Evolutionary conservation across 108 stramenopile genomes (phyloP).

Genomic region (Bacterosira constricta): DNA sequence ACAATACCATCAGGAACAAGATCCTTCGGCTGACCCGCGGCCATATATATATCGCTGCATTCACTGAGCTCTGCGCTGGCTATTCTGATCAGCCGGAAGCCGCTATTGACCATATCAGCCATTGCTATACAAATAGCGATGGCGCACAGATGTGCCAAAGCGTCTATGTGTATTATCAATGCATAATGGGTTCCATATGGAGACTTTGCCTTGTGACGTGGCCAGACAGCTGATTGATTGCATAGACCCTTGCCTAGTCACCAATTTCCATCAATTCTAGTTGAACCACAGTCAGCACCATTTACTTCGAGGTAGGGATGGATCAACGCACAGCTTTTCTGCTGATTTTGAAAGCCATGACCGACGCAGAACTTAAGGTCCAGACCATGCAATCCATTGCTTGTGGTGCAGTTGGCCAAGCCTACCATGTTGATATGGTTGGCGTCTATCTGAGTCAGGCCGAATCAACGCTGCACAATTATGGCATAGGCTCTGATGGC

Average conservation of each 20-base stretch:
- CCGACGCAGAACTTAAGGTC: too few species aligned
- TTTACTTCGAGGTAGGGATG: too few species aligned
- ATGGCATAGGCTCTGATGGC: too few species aligned
- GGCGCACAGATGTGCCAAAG: background rate
- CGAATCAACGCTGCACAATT: too few species aligned
- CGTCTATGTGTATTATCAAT: background rate
- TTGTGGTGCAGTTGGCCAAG: too few species aligned
- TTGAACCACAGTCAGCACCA: background rate
- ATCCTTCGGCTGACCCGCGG: background rate
- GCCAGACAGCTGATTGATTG: background rate
- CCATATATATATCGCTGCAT: background rate
- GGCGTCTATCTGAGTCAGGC: too few species aligned
- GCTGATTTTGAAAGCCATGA: too few species aligned
- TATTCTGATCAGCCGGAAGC: background rate
- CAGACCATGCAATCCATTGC: too few species aligned
- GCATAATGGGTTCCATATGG: background rate
- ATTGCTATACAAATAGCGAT: background rate
- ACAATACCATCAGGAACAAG: background rate
- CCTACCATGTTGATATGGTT: too few species aligned
- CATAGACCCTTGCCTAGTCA: background rate
- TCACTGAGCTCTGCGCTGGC: too few species aligned
- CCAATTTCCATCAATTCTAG: background rate
- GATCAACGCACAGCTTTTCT: too few species aligned
- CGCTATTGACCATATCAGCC: background rate
- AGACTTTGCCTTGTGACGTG: background rate